Base-by-base conservation (phyloP, 768 basidiomycete genomes). In the Tylopilus felleus region DNA sequence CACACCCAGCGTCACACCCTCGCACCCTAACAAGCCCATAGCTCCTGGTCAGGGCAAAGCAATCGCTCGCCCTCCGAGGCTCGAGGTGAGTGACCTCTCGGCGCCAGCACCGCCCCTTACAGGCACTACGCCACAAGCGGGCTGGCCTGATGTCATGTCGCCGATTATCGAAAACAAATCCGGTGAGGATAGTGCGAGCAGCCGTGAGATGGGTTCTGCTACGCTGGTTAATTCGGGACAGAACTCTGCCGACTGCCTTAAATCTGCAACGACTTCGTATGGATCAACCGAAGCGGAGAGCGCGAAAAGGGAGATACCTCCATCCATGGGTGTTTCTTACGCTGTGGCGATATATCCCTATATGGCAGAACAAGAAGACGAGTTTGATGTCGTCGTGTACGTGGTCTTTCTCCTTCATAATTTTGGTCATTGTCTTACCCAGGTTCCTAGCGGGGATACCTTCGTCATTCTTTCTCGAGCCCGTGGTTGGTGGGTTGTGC, bases 401-500 rank as follows among this genome's bases (percentile, higher is more conserved):
- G 90, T 80, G 10, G 53, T 19, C 50, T 45, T 52, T 52, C 51
- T 42, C 36, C 21, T 29, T 60, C 12, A 8, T 28, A 4, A 38
- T 23, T 17, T 33, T 44, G 5, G 27, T 22, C 4, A 10, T 19
- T 56, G 27, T 52, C 58, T 62, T 36, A 62, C 28, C 2, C 52
- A 40, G 16, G 51, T 13, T 25, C 49, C 3, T 55, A 95, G 93
- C 16, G 93, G 93, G 38, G 92, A 95, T 65, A 93, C 93, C 1
- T 98, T 94, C 72, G 84, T 96, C 58, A 95, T 98, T 58, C 75
- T 94, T 39, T 91, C 91, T 50, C 85, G 95, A 49, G 88, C 94
- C n/a, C 86, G 95, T 51, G 96, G 97, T 1, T 99, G 97, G 97
- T 99, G 96, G 93, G 90, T 98, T 31, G 97, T 98, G 5, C 95